phyloP scores from a whole-genome alignment of 2,329 filamentous ascomycete genomes.

The Fusarium nanum region DNA sequence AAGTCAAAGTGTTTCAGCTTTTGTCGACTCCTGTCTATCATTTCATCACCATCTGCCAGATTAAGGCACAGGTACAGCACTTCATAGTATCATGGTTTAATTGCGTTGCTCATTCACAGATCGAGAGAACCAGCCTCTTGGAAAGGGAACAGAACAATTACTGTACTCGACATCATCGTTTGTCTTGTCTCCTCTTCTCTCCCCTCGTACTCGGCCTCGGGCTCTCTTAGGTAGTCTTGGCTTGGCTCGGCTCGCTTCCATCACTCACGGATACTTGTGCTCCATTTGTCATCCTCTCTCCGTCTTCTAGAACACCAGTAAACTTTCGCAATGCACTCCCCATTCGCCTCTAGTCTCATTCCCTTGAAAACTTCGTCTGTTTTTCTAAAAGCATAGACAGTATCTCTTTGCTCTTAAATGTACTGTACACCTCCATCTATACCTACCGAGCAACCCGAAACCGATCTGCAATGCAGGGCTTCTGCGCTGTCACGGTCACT shows the following conservation, averaged over 20 bases:
- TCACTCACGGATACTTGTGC: neutral
- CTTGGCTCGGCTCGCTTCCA: neutral
- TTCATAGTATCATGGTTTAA: conserved; percentile 9
- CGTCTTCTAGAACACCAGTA: conserved; percentile 41
- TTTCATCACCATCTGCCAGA: conserved; percentile 36
- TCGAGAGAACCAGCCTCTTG: conserved; percentile 15
- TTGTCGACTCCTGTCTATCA: conserved; percentile 38
- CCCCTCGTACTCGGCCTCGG: conserved; percentile 26
- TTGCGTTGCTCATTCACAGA: conserved; percentile 4
- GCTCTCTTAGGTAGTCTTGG: neutral
- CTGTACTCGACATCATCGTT: conserved; percentile 6
- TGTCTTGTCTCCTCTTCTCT: neutral
- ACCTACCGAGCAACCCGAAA: conserved; percentile 28
- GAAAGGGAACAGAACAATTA: neutral
- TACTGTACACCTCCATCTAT: conserved; percentile 4
- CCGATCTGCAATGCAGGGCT: conserved; percentile 36
- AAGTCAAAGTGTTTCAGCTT: conserved; percentile 40
- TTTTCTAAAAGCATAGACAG: neutral
- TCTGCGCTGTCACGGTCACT: neutral
- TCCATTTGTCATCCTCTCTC: conserved; percentile 35
- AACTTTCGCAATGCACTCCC: conserved; percentile 29
- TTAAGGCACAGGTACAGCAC: neutral
- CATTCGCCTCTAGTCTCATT: conserved; percentile 29
- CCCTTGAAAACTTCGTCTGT: conserved; percentile 15
- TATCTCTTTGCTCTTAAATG: neutral